These are phyloP conservation scores for Solanum chacoense DNA, from an alignment of 305 asterid genomes.

Conservation along the genomic window DNA sequence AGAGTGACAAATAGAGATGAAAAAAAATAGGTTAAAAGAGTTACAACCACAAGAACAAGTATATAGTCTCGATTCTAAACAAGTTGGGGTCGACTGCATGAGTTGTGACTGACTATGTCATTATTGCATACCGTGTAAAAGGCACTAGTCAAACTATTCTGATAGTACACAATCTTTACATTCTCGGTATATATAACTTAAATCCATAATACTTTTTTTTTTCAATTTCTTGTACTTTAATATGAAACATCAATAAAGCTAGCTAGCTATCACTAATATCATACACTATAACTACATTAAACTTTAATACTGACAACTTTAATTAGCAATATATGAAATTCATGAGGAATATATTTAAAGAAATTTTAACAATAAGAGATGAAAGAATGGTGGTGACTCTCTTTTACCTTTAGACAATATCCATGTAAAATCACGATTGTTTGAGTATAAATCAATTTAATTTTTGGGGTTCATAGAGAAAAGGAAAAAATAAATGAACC, in stretches of 20 bases:
- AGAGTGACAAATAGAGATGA: not conserved
- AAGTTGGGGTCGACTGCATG: not conserved
- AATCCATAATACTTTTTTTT: not conserved
- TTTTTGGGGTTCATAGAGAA: not conserved
- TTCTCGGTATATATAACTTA: not conserved
- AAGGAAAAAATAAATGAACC: conserved; percentile 5
- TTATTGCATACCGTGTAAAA: not conserved
- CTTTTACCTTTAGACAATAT: not conserved
- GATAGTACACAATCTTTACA: not conserved
- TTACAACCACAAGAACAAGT: not conserved
- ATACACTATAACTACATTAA: not conserved
- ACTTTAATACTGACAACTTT: not conserved
- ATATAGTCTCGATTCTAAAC: not conserved
- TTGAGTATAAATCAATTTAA: not conserved
- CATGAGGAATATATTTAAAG: not conserved
- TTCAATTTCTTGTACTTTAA: not conserved
- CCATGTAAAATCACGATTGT: not conserved
- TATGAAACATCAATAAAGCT: not conserved
- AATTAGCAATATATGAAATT: not conserved
- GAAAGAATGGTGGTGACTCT: not conserved
- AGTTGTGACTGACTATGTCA: not conserved
- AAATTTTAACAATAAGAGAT: not conserved
- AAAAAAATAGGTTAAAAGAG: not conserved
- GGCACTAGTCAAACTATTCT: not conserved
- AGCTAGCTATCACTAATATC: not conserved